Base-by-base conservation (phyloP, 2,329 filamentous ascomycete genomes). In the Aureobasidium sp. region DNA sequence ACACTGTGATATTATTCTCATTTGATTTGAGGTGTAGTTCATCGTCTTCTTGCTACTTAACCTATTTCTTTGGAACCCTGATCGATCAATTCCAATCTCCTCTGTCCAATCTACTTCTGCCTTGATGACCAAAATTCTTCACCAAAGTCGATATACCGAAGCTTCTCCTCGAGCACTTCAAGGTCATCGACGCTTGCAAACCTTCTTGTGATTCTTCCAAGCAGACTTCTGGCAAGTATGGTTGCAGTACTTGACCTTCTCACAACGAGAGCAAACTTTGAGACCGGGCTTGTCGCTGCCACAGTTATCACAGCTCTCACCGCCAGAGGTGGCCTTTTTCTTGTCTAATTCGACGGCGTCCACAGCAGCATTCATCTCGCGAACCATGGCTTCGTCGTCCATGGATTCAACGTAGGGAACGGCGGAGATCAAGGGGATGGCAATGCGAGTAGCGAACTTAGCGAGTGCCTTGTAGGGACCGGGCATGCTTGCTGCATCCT, bases 131-230 rank as follows among this genome's bases (percentile, higher is more conserved):
- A n/a, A n/a, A n/a, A n/a, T n/a, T n/a, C n/a, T n/a, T n/a, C n/a
- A n/a, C n/a, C n/a, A n/a, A n/a, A n/a, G n/a, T n/a, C n/a, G n/a
- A n/a, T n/a, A n/a, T n/a, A n/a, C n/a, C n/a, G n/a, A n/a, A n/a
- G n/a, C n/a, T n/a, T n/a, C n/a, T n/a, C n/a, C n/a, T n/a, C n/a
- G n/a, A n/a, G n/a, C n/a, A n/a, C n/a, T n/a, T 36, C 33, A 36
- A 48, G 18, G 9, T 11, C 25, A 42, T 48, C 48, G 64, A 20
- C 40, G 50, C 58, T 53, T 55, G 23, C 65, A 66, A 8, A 36
- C 45, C 64, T 66, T 75, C 68, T 79, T 78, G 72, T 80, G 76
- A 2, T 27, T 54, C 58, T 76, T 76, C 72, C 72, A 77, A 61
- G 77, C 68, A 27, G 71, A 68, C 33, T 72, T 75, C 61, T 79